Conservation (phyloP, 208 protist genomes). For the Trypanosoma conorhini region DNA sequence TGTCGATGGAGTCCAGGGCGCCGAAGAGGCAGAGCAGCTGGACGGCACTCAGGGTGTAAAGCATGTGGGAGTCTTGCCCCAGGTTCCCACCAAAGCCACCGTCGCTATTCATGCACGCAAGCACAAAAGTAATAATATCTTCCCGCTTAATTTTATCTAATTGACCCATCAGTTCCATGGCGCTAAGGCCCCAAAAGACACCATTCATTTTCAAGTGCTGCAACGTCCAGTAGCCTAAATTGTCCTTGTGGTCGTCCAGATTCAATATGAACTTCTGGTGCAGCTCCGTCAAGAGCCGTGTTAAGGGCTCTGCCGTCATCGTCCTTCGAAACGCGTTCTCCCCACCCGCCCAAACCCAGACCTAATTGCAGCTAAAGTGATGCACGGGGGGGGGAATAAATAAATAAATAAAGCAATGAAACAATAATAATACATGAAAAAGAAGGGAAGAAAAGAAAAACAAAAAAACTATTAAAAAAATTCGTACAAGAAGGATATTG, state of each 20-base stretch:
- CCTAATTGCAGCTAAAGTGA: background rate
- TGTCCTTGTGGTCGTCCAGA: slow-evolving; percentile 72
- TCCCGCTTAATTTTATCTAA: slow-evolving; percentile 82
- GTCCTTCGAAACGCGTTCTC: background rate
- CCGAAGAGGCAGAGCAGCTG: slow-evolving; percentile 93
- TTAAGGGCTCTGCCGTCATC: slow-evolving; percentile 16
- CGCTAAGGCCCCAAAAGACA: slow-evolving; percentile 97
- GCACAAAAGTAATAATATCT: slow-evolving; percentile 93
- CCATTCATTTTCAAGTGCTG: slow-evolving; percentile 98
- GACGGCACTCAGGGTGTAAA: slow-evolving; percentile 98
- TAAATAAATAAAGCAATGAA: background rate
- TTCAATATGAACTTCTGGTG: slow-evolving; percentile 78
- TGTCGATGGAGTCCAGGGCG: slow-evolving; percentile 64
- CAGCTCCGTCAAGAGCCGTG: slow-evolving; percentile 48
- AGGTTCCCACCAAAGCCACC: slow-evolving; percentile 98
- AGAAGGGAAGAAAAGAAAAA: slow-evolving; percentile 22
- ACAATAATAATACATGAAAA: slow-evolving; percentile 5
- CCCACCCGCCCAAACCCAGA: background rate
- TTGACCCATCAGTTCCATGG: slow-evolving; percentile 68
- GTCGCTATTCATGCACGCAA: slow-evolving; percentile 90
- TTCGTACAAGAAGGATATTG: background rate
- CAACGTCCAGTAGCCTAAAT: slow-evolving; percentile 91
- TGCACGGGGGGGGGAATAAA: no score
- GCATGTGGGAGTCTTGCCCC: slow-evolving; percentile 97
- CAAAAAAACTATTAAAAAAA: slow-evolving; percentile 14